Evolutionary conservation across 345 rosid species (phyloP).

Genomic region (Arabis hirsuta): DNA sequence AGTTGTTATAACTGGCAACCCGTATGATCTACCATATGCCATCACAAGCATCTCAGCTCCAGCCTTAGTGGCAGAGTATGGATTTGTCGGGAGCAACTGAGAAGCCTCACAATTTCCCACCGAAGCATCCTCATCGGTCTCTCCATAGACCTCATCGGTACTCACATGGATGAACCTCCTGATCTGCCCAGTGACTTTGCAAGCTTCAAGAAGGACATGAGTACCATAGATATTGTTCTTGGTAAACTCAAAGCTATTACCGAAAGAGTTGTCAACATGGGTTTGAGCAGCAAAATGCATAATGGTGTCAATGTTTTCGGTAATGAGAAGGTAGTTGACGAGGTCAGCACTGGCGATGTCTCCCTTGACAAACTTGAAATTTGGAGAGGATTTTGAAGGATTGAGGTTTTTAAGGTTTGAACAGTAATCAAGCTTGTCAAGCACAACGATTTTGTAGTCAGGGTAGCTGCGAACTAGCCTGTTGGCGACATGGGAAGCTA

Average conservation of each 20-base stretch:
- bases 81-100: conserved; percentile 88
- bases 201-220: conserved; percentile 83
- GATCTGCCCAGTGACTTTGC: conserved; percentile 92
- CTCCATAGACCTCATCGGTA: conserved; percentile 94
- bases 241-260: conserved; percentile 92
- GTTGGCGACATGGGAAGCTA: conserved; percentile 82
- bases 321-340: conserved; percentile 89
- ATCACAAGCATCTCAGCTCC: conserved; percentile 96
- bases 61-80: conserved; percentile 87
- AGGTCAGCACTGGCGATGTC: conserved; percentile 90
- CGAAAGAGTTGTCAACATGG: conserved; percentile 86
- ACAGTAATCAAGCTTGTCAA: conserved; percentile 93
- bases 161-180: conserved; percentile 91
- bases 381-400: conserved; percentile 70
- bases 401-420: conserved; percentile 75
- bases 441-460: conserved; percentile 84
- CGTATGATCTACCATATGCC: conserved; percentile 91
- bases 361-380: conserved; percentile 85
- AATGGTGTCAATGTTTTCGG: conserved; percentile 84
- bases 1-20: conserved; percentile 86
- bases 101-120: conserved; percentile 92
- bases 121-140: conserved; percentile 90
- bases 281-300: conserved; percentile 97
- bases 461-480: conserved; percentile 75
- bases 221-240: conserved; percentile 89